phyloP scores from a whole-genome alignment of 768 basidiomycete species.

The Crassisporium funariophilum region DNA sequence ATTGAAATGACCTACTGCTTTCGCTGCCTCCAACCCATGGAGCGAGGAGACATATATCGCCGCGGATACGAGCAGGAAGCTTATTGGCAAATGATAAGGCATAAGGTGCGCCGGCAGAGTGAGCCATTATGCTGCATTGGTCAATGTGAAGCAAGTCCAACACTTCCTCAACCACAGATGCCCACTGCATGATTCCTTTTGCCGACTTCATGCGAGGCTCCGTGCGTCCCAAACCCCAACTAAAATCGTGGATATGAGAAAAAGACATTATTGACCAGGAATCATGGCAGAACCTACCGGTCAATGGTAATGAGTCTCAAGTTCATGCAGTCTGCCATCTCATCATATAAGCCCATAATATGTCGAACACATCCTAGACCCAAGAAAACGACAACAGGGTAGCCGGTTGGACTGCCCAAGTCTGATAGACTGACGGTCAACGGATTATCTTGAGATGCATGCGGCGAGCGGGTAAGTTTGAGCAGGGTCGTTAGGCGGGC shows the following conservation, averaged over 20 bases:
- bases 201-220: conserved; percentile 67
- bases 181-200: conserved; percentile 89
- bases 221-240: conserved; percentile 93
- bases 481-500: conserved; percentile 81
- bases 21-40: conserved; percentile 97
- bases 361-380: conserved; percentile 94
- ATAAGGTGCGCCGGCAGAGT: conserved; percentile 95
- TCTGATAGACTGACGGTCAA: conserved; percentile 92
- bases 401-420: conserved; percentile 81
- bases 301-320: conserved; percentile 93
- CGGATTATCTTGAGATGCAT: conserved; percentile 73
- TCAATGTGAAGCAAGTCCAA: conserved; percentile 77
- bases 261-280: background rate
- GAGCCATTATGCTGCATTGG: conserved; percentile 89
- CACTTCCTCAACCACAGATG: conserved; percentile 86
- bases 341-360: conserved; percentile 93
- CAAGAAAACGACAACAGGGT: conserved; percentile 89
- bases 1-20: conserved; percentile 58
- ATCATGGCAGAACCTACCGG: conserved; percentile 54
- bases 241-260: conserved; percentile 31
- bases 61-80: conserved; percentile 72
- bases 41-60: conserved; percentile 85
- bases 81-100: conserved; percentile 86
- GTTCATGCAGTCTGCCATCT: conserved; percentile 87
- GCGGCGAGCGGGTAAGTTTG: conserved; percentile 76